A percentile compares a stretch with the other conserved stretches of the same genome.
Evolutionary conservation across 306 rosid genomes (phyloP).

Genomic region (Dalbergia cultrata): DNA sequence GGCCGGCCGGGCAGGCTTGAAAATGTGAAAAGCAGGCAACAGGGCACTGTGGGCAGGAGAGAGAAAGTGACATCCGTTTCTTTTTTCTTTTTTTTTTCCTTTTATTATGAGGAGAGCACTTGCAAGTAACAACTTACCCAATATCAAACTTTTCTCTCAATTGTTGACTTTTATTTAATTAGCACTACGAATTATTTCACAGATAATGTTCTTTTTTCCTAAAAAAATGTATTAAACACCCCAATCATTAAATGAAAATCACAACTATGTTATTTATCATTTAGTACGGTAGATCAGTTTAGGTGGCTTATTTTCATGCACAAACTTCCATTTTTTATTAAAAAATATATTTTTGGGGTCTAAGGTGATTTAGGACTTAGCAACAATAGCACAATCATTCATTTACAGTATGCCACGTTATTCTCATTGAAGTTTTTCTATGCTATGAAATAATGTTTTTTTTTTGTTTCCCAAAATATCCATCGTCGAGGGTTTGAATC

Average conservation of each 20-base stretch:
- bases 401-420: slow-evolving; percentile 45
- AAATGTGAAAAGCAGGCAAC: slow-evolving; percentile 33
- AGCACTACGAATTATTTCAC: slow-evolving; percentile 41
- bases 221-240: neutral
- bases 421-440: neutral
- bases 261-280: slow-evolving; percentile 24
- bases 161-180: slow-evolving; percentile 51
- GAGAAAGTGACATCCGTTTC: slow-evolving; percentile 63
- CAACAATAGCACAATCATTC: slow-evolving; percentile 15
- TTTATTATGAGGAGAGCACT: slow-evolving; percentile 43
- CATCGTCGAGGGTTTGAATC: too few relatives aligned
- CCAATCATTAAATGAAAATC: slow-evolving; percentile 38
- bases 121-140: slow-evolving; percentile 30
- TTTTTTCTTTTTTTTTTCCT: slow-evolving; percentile 29
- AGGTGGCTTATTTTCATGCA: slow-evolving; percentile 31
- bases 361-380: slow-evolving; percentile 26
- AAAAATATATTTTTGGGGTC: neutral
- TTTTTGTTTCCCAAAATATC: too few relatives aligned
- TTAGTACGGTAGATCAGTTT: neutral
- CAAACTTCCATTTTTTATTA: neutral
- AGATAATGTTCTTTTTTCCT: slow-evolving; percentile 43
- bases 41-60: slow-evolving; percentile 58
- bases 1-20: slow-evolving; percentile 54
- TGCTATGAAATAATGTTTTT: too few relatives aligned
- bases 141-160: slow-evolving; percentile 42